These are phyloP conservation scores for Reticulascus tulasneorum DNA, from an alignment of 2,329 filamentous ascomycete species.

Conservation along the genomic window DNA sequence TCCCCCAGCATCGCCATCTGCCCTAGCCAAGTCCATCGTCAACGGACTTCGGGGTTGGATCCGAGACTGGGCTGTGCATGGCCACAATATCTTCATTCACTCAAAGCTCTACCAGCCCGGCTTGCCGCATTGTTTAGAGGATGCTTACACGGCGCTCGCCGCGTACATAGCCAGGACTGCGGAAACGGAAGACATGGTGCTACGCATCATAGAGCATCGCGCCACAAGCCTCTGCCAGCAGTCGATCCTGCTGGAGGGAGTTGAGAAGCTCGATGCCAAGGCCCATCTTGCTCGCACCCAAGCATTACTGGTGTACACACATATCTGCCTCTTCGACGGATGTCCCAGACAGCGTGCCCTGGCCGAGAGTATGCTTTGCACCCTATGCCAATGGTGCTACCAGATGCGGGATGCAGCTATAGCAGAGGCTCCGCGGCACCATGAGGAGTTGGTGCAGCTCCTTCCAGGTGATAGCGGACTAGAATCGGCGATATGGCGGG, in stretches of 20 bases:
- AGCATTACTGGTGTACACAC: constrained; percentile 17
- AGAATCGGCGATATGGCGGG: too few species aligned
- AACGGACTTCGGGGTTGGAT: constrained; percentile 18
- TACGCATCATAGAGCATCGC: constrained; percentile 19
- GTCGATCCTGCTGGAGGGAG: neutral
- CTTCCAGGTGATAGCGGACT: too few species aligned
- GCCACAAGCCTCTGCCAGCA: constrained; percentile 9
- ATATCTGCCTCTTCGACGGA: constrained; percentile 21
- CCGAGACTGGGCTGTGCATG: constrained; percentile 17
- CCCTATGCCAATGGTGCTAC: constrained; percentile 14
- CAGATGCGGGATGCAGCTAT: constrained; percentile 12
- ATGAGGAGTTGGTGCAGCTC: too few species aligned
- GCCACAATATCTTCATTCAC: constrained; percentile 23
- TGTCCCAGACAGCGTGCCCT: constrained; percentile 16
- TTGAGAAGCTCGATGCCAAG: constrained; percentile 1
- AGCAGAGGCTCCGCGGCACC: too few species aligned
- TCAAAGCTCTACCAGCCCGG: constrained; percentile 16
- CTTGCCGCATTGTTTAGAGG: constrained; percentile 19
- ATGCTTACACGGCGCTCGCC: constrained; percentile 18
- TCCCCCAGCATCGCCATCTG: too few species aligned
- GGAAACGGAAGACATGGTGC: constrained; percentile 15
- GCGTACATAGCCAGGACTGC: constrained; percentile 19
- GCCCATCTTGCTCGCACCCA: constrained; percentile 19
- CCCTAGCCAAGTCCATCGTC: constrained; percentile 22
- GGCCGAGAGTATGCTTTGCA: constrained; percentile 16